A percentile compares a stretch with the other conserved stretches of the same genome.
Conservation (phyloP, 2,329 filamentous ascomycete species). For the Rhytidhysteron rufulum region DNA sequence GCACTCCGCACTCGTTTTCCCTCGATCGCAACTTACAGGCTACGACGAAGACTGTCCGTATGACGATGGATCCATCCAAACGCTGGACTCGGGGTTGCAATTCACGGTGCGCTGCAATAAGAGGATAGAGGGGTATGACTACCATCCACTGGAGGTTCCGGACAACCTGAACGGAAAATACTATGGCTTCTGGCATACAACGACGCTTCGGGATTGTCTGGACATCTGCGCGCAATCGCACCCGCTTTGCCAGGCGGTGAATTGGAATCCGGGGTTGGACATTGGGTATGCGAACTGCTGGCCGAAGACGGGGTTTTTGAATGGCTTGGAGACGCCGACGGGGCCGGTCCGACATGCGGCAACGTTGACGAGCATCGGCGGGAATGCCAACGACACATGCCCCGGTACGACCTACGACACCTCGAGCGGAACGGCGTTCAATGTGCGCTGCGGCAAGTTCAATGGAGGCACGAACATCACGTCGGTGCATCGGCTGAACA, state of each 20-base stretch:
- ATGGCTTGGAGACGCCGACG: slow-evolving; percentile 8
- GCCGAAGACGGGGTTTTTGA: slow-evolving; percentile 18
- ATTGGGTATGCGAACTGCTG: slow-evolving; percentile 33
- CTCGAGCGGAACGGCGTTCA: slow-evolving; percentile 15
- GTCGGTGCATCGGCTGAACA: slow-evolving; percentile 20
- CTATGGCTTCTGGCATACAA: slow-evolving; percentile 23
- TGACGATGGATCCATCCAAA: slow-evolving; percentile 17
- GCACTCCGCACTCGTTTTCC: slow-evolving; percentile 21
- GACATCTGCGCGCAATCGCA: slow-evolving; percentile 22
- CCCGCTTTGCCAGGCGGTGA: slow-evolving; percentile 26
- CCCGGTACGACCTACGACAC: slow-evolving; percentile 13
- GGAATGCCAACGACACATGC: slow-evolving; percentile 18
- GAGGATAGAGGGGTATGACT: slow-evolving; percentile 16
- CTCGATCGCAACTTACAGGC: slow-evolving; percentile 2
- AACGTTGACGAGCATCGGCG: slow-evolving; percentile 17
- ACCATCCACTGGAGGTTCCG: slow-evolving; percentile 18
- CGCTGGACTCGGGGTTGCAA: slow-evolving; percentile 14
- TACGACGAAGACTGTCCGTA: slow-evolving; percentile 19
- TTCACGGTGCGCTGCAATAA: slow-evolving; percentile 29
- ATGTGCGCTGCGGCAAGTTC: slow-evolving; percentile 25
- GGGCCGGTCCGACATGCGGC: slow-evolving; percentile 19
- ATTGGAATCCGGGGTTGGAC: slow-evolving; percentile 22
- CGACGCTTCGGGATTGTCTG: slow-evolving; percentile 23
- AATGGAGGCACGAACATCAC: slow-evolving; percentile 29
- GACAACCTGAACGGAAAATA: slow-evolving; percentile 13